Percentiles rank a stretch among this genome's conserved stretches.
phyloP scores from a whole-genome alignment of 495 filamentous ascomycete genomes.

The Daldinia bambusicola region DNA sequence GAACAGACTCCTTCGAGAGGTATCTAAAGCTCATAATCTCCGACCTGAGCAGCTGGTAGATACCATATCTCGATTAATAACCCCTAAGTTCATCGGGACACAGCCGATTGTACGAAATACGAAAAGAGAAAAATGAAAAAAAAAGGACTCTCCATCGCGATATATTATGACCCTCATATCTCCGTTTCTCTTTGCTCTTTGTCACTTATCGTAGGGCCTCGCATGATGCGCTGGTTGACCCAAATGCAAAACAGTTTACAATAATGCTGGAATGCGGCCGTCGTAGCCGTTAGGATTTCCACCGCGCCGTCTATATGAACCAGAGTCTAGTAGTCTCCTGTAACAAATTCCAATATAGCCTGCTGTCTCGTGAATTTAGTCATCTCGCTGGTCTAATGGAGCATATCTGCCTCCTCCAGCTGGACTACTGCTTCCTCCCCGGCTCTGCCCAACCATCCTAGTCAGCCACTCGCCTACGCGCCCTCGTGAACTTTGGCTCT shows the following conservation, averaged over 20 bases:
- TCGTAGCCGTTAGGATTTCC: constrained; percentile 28
- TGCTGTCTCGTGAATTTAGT: constrained; percentile 45
- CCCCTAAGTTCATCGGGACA: constrained; percentile 10
- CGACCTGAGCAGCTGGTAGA: constrained; percentile 13
- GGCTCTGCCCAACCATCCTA: constrained; percentile 55
- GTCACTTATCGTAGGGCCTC: constrained; percentile 22
- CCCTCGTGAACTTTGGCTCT: constrained; percentile 46
- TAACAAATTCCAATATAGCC: constrained; percentile 35
- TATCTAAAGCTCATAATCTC: constrained; percentile 30
- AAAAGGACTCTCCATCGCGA: constrained; percentile 8
- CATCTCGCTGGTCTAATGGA: constrained; percentile 56
- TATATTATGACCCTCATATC: constrained; percentile 28
- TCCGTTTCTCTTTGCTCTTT: constrained; percentile 21
- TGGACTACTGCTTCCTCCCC: constrained; percentile 46
- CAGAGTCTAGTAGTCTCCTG: constrained; percentile 29
- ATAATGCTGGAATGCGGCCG: constrained; percentile 33
- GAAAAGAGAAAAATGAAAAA: background rate
- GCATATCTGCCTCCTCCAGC: constrained; percentile 53
- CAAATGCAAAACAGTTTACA: constrained; percentile 37
- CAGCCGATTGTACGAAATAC: constrained; percentile 17
- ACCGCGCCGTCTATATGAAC: constrained; percentile 53
- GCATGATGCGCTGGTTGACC: constrained; percentile 20
- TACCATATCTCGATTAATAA: constrained; percentile 2
- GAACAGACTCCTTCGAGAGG: constrained; percentile 19
- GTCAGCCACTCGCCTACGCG: constrained; percentile 62